phyloP scores from a whole-genome alignment of 2,329 filamentous ascomycete species.

The Seiridium unicorne region DNA sequence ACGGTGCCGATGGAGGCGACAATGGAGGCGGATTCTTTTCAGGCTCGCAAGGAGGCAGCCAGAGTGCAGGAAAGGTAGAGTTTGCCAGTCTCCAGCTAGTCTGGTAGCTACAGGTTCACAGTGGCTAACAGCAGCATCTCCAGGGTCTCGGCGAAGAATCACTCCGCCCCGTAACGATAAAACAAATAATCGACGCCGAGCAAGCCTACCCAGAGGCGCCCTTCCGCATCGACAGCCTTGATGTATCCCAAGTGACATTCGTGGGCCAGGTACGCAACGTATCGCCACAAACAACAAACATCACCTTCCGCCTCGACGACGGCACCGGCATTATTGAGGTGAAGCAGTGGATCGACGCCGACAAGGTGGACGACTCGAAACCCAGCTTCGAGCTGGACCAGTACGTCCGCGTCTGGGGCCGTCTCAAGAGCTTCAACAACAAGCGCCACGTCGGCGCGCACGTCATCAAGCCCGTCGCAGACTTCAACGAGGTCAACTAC shows the following conservation, averaged over 20 bases:
- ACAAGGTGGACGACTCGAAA: slow-evolving; percentile 50
- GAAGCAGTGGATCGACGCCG: slow-evolving; percentile 78
- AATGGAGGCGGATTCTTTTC: slow-evolving; percentile 59
- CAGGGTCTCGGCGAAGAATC: slow-evolving; percentile 75
- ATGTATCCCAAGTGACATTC: slow-evolving; percentile 76
- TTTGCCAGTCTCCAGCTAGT: too few relatives aligned
- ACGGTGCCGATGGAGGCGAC: slow-evolving; percentile 42
- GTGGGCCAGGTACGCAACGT: slow-evolving; percentile 89
- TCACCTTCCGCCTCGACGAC: slow-evolving; percentile 91
- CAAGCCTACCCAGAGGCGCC: slow-evolving; percentile 71
- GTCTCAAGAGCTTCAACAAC: slow-evolving; percentile 79
- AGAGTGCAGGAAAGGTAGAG: slow-evolving; percentile 30
- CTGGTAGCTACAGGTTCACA: too few relatives aligned
- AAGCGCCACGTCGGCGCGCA: slow-evolving; percentile 80
- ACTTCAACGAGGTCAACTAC: slow-evolving; percentile 91
- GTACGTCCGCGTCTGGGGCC: slow-evolving; percentile 84
- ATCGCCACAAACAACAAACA: slow-evolving; percentile 83
- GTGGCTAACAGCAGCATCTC: background rate
- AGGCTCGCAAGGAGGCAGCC: slow-evolving; percentile 60
- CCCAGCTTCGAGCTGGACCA: slow-evolving; percentile 66
- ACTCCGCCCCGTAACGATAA: slow-evolving; percentile 90
- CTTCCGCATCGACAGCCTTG: slow-evolving; percentile 78
- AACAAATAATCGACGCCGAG: slow-evolving; percentile 83
- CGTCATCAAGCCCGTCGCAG: slow-evolving; percentile 74
- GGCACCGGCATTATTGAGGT: slow-evolving; percentile 91